These are phyloP conservation scores for Oldenlandia corymbosa DNA, from an alignment of 257 asterid species.

Conservation along the genomic window DNA sequence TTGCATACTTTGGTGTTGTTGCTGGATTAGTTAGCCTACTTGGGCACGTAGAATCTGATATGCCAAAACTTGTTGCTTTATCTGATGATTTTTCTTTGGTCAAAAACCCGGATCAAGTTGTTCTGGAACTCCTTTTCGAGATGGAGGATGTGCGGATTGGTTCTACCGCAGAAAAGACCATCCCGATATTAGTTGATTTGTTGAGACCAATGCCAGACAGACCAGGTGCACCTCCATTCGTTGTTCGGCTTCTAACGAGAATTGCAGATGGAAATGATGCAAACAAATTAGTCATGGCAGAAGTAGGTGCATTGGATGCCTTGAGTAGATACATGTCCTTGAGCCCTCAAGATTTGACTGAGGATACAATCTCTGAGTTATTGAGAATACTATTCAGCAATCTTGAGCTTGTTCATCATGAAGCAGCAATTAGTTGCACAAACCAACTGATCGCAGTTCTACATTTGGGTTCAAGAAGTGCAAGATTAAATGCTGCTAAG, in stretches of 20 bases:
- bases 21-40: conserved; percentile 53
- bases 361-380: conserved; percentile 71
- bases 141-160: conserved; percentile 73
- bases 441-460: conserved; percentile 79
- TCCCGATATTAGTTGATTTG: conserved; percentile 80
- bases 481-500: conserved; percentile 69
- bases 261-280: conserved; percentile 71
- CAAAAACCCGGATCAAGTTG: conserved; percentile 67
- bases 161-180: conserved; percentile 53
- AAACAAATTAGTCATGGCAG: conserved; percentile 74
- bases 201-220: conserved; percentile 78
- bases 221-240: conserved; percentile 75
- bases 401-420: conserved; percentile 51
- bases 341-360: conserved; percentile 79
- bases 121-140: conserved; percentile 55
- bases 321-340: conserved; percentile 69
- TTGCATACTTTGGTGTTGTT: conserved; percentile 73
- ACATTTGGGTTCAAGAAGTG: conserved; percentile 79
- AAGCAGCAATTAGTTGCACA: conserved; percentile 61
- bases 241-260: conserved; percentile 60
- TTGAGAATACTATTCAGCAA: conserved; percentile 62
- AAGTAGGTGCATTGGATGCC: conserved; percentile 79
- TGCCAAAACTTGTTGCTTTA: conserved; percentile 56
- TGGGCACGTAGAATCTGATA: conserved; percentile 64
- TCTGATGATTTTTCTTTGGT: conserved; percentile 67